A percentile compares a stretch with the other conserved stretches of the same genome.
phyloP scores from a whole-genome alignment of 305 asterid genomes.

The Rubia peregrina region DNA sequence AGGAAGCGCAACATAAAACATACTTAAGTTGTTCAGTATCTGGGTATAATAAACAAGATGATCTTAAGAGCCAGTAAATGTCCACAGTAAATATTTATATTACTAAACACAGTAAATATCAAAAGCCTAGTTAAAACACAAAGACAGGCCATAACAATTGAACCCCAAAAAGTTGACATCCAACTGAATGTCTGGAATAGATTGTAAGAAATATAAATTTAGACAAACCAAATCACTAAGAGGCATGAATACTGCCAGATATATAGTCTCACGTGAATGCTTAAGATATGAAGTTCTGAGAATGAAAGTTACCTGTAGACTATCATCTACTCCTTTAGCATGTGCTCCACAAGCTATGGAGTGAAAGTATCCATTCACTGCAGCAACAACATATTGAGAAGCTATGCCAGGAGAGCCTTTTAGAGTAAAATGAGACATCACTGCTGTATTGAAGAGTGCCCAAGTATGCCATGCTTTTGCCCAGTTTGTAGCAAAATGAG shows the following conservation, averaged over 20 bases:
- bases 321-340: slow-evolving; percentile 98
- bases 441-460: slow-evolving; percentile 99
- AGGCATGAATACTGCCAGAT: background rate
- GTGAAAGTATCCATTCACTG: slow-evolving; percentile 97
- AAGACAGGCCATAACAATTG: background rate
- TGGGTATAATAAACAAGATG: slow-evolving; percentile 8
- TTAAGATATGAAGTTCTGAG: slow-evolving; percentile 5
- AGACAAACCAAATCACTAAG: background rate
- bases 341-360: slow-evolving; percentile 98
- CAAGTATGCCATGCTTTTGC: slow-evolving; percentile 98
- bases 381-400: slow-evolving; percentile 87
- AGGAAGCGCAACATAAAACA: slow-evolving; percentile 1
- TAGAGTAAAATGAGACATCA: slow-evolving; percentile 91
- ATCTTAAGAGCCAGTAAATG: slow-evolving; percentile 5
- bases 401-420: slow-evolving; percentile 63
- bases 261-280: slow-evolving; percentile 12
- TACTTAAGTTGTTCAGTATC: background rate
- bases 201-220: too few species aligned
- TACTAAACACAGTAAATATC: background rate
- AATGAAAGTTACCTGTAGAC: slow-evolving; percentile 60
- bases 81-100: background rate
- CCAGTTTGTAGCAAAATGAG: slow-evolving; percentile 84
- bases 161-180: background rate
- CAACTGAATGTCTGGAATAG: background rate
- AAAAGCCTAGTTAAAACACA: background rate